These are phyloP conservation scores for Suhomyces faveliae DNA, from an alignment of 805 yeast species.

Conservation along the genomic window DNA sequence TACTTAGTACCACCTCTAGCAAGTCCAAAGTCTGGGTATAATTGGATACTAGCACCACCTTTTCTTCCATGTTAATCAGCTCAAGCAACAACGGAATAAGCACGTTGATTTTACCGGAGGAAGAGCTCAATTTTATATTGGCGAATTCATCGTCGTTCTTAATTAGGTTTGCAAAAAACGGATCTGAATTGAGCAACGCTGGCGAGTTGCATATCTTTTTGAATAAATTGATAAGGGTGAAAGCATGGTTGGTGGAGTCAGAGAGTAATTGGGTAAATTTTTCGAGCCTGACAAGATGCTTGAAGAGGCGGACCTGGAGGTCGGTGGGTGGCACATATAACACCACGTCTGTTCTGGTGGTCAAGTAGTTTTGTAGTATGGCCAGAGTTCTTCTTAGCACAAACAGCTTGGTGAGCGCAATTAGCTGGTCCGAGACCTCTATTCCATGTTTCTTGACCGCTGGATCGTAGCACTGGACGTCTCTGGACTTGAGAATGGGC, in stretches of 20 bases:
- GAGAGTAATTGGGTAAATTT: constrained; percentile 31
- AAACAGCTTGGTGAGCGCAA: constrained; percentile 61
- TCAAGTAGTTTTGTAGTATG: constrained; percentile 55
- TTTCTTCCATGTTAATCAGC: constrained; percentile 52
- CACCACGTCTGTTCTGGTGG: constrained; percentile 73
- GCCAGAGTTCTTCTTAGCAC: constrained; percentile 70
- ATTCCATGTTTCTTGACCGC: constrained; percentile 56
- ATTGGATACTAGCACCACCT: constrained; percentile 82
- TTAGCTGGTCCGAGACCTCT: constrained; percentile 59
- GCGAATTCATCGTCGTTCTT: constrained; percentile 8
- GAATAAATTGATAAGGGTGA: constrained; percentile 69
- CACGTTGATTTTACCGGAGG: constrained; percentile 62
- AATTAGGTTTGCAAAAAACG: constrained; percentile 27
- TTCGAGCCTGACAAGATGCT: constrained; percentile 43
- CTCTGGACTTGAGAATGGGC: constrained; percentile 76
- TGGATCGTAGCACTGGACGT: constrained; percentile 51
- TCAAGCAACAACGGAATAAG: constrained; percentile 56
- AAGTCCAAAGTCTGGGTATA: constrained; percentile 85
- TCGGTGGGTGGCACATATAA: constrained; percentile 75
- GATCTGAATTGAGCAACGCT: constrained; percentile 52
- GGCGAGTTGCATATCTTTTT: constrained; percentile 87
- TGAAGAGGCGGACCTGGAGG: constrained; percentile 56
- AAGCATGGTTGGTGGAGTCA: constrained; percentile 39
- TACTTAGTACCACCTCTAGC: constrained; percentile 54
- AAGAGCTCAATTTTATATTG: constrained; percentile 13